Conservation (phyloP, 495 filamentous ascomycete species). For the Aspergillus olivimuriae region DNA sequence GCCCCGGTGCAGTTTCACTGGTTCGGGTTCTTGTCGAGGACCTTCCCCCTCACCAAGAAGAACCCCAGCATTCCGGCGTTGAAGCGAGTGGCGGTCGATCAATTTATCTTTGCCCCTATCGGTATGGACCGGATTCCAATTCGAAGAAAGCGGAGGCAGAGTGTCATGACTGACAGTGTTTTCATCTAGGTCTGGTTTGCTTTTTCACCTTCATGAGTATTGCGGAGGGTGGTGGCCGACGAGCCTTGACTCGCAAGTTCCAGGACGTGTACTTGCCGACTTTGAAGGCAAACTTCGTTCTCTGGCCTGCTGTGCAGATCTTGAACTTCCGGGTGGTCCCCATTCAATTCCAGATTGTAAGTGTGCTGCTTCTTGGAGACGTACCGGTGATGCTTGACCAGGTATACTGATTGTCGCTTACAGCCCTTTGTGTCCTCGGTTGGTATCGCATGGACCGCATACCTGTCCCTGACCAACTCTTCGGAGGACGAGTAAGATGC, state of each 20-base stretch:
- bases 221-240: slow-evolving; percentile 83
- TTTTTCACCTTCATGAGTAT: slow-evolving; percentile 98
- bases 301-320: slow-evolving; percentile 96
- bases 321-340: slow-evolving; percentile 95
- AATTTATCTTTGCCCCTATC: slow-evolving; percentile 90
- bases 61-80: slow-evolving; percentile 68
- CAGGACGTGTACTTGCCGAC: slow-evolving; percentile 89
- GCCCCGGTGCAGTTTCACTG: slow-evolving; percentile 95
- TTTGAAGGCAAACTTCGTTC: slow-evolving; percentile 89
- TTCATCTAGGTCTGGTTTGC: slow-evolving; percentile 58
- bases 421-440: slow-evolving; percentile 95
- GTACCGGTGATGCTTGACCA: not conserved
- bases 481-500: slow-evolving; percentile 54
- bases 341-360: slow-evolving; percentile 92
- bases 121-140: slow-evolving; percentile 58
- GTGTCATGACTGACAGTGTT: no score
- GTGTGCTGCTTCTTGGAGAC: slow-evolving; percentile 25
- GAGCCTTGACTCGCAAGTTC: slow-evolving; percentile 78
- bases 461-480: slow-evolving; percentile 90
- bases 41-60: slow-evolving; percentile 78
- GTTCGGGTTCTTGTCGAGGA: slow-evolving; percentile 80
- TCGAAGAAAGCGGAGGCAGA: no score
- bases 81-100: slow-evolving; percentile 88
- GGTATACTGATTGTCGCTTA: slow-evolving; percentile 4
- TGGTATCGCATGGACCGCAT: slow-evolving; percentile 99